Evolutionary conservation across 129 eudicot genomes (phyloP).

Genomic region (Escallonia herrerae): DNA sequence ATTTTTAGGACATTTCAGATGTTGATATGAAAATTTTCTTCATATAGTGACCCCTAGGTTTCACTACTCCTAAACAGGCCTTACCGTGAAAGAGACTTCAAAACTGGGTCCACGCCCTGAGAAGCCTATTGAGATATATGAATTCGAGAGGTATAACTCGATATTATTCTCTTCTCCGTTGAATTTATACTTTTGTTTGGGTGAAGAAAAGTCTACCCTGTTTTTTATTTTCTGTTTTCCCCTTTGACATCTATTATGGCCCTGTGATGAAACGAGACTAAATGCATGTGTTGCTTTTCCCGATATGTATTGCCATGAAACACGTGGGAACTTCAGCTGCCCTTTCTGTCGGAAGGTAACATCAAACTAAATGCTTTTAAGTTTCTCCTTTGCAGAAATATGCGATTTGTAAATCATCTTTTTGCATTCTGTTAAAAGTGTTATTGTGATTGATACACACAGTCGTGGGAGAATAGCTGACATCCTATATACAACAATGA

Average conservation of each 20-base stretch:
- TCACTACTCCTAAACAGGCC: conserved; percentile 40
- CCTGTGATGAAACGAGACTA: conserved; percentile 19
- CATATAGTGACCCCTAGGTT: conserved; percentile 2
- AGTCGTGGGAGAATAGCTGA: no score
- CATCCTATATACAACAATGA: no score
- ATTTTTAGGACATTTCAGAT: no score
- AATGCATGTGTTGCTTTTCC: conserved; percentile 18
- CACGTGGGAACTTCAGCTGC: conserved; percentile 62
- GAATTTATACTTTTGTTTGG: no score
- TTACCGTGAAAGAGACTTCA: conserved; percentile 61
- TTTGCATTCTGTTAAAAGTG: no score
- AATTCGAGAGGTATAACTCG: conserved; percentile 70
- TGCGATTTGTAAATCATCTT: no score
- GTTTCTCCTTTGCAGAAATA: no score
- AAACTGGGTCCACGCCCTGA: conserved; percentile 90
- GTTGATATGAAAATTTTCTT: no score
- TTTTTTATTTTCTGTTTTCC: not conserved
- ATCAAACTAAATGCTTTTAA: not conserved
- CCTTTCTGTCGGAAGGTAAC: conserved; percentile 96
- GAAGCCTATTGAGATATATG: conserved; percentile 88
- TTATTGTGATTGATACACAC: no score
- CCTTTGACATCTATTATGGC: not conserved
- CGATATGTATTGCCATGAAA: conserved; percentile 17
- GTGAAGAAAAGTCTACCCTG: not conserved
- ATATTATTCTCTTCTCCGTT: conserved; percentile 1